Base-by-base conservation (phyloP, 352 stramenopile genomes). In the Pythium scleroteichum region DNA sequence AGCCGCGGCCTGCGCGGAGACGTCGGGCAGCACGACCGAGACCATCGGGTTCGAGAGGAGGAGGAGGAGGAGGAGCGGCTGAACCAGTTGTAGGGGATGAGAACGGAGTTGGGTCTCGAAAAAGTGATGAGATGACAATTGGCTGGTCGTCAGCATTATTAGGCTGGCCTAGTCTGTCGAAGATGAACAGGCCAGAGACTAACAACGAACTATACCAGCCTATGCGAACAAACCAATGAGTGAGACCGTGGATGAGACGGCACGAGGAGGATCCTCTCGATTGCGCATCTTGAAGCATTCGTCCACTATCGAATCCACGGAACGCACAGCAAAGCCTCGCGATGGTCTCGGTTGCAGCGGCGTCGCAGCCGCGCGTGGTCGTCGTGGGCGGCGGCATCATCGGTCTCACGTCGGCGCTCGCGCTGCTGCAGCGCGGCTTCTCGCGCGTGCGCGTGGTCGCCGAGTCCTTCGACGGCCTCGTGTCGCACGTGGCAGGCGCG, bases 371-470 rank as follows among this genome's bases (percentile, higher is more conserved):
- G 24, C 56, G 64, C 27, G 66, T 86, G 4, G 62, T 87, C 12
- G 82, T 91, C 20, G 71, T 91, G 9, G 79, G 82, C 27, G 79
- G 73, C 44, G 81, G 79, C n/a, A 78, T 91, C 46, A 82, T 87
- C 50, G 79, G 81, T 0, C 78, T 91, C 59, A 86, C 79, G 42
- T 83, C 81, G 29, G 79, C 81, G 23, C 60, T 91, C 13, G 75
- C 79, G 40, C 74, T 91, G 55, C 68, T 89, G 44, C 68, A 87
- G 64, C 66, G 44, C 26, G 82, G 79, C 12, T 87, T 78, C 65
- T 32, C 1, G 2, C 24, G 59, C 42, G 79, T 91, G 45, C 68
- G 57, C 40, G 47, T 91, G n/a, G 66, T 87, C 3, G 79, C 78
- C 19, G 71, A 64, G 16, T 59, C 54, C 42, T 88, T 85, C 48